A percentile compares a stretch with the other conserved stretches of the same genome.
These are phyloP conservation scores for Triangularia verruculosa DNA, from an alignment of 2,329 filamentous ascomycete species.

Conservation along the genomic window DNA sequence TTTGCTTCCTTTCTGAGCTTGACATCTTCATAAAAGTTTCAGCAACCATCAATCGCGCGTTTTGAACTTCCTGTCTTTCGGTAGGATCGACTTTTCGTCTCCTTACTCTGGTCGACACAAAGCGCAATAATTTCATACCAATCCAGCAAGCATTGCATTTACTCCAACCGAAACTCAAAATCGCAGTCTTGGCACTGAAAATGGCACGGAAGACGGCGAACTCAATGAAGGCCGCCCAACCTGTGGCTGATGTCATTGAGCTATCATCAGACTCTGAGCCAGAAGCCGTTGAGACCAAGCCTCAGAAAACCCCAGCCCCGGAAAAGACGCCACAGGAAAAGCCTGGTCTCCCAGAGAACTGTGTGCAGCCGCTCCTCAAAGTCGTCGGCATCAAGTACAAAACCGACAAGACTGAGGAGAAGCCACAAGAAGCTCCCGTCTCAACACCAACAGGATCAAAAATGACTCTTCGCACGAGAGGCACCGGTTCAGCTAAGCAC, in stretches of 20 bases:
- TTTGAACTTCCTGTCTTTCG: background rate
- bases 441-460: conserved; percentile 17
- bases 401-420: conserved; percentile 4
- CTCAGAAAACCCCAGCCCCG: background rate
- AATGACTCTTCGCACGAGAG: conserved; percentile 23
- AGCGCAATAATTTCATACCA: background rate
- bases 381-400: conserved; percentile 21
- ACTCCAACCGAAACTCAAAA: background rate
- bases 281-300: conserved; percentile 8
- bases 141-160: background rate
- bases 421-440: background rate
- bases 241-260: conserved; percentile 20
- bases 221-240: conserved; percentile 10
- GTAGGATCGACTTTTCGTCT: background rate
- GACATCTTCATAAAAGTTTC: conserved; percentile 6
- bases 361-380: conserved; percentile 20
- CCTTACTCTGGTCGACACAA: background rate
- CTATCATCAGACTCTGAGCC: conserved; percentile 24
- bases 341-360: background rate
- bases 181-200: background rate
- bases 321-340: background rate
- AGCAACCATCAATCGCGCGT: background rate
- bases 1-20: background rate
- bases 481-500: conserved; percentile 22
- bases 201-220: conserved; percentile 17